phyloP scores from a whole-genome alignment of 208 protist species.

The Leishmania martiniquensis region DNA sequence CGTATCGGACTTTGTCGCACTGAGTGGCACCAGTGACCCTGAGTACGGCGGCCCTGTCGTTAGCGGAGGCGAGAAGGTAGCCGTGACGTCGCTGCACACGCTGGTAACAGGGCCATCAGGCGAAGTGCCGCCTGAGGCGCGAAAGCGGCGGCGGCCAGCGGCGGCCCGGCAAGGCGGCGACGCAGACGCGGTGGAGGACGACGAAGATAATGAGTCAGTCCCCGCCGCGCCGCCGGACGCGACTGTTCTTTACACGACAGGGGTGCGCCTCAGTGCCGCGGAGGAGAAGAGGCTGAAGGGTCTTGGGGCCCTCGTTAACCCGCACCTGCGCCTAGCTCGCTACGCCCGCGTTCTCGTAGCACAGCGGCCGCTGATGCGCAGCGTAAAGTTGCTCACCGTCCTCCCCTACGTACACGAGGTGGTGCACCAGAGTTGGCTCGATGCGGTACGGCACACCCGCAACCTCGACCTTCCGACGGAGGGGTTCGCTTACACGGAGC shows the following conservation, averaged over 20 bases:
- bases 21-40: conserved; percentile 20
- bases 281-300: conserved; percentile 28
- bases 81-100: not conserved
- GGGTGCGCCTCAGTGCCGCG: conserved; percentile 40
- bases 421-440: conserved; percentile 57
- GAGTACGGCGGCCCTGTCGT: not conserved
- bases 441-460: conserved; percentile 39
- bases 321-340: conserved; percentile 33
- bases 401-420: conserved; percentile 56
- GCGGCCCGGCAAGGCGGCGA: not conserved
- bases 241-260: conserved; percentile 70
- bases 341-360: conserved; percentile 51
- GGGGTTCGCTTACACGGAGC: conserved; percentile 37
- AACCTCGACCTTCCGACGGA: conserved; percentile 14
- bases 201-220: not conserved
- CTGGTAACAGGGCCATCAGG: not conserved
- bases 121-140: not conserved
- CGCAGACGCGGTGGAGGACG: not conserved
- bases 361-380: conserved; percentile 61
- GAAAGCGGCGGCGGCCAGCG: conserved; percentile 3
- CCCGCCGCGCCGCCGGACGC: not conserved
- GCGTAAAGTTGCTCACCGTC: conserved; percentile 78
- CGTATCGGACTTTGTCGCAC: conserved; percentile 20
- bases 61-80: not conserved
- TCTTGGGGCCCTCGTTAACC: conserved; percentile 61